Base-by-base conservation (phyloP, 1,139 yeast species). In the Sugiyamaella grinbergsii region DNA sequence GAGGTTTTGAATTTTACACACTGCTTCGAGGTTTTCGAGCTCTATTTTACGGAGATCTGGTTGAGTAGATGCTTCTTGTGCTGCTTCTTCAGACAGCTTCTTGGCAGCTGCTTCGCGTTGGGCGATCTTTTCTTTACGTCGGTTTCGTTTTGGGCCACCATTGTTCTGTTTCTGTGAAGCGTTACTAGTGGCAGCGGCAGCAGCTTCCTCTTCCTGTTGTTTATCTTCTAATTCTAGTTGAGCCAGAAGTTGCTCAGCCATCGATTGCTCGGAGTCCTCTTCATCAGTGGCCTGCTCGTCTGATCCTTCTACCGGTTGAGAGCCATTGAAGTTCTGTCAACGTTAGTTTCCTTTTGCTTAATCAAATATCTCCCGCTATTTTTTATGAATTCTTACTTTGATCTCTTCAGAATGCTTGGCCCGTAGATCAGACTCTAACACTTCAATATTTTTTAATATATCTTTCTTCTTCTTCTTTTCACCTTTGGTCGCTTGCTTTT, bases 71-170 rank as follows among this genome's bases (percentile, higher is more conserved):
- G 95, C 90, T 65, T 91, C 98, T 22, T 70, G 70, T 7, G 73
- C 73, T 0, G 98, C 97, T 59, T 87, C 84, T 31, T 76, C 79
- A 58, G 80, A 77, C 48, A 86, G 72, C 46, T 75, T 74, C 20
- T 81, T 82, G 15, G 82, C 75, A 47, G 85, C 88, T 1, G 85
- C 90, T 51, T 85, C 80, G 50, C 96, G 74, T 64, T 78, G 81
- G 0, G 91, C 94, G 28, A 89, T 67, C 58, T 88, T 76, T 62
- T 90, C 97, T 68, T 86, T 88, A 57, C 88, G 93, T 52, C 98
- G 77, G 66, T 91, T 93, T 43, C 93, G 74, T 64, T 76, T 80
- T 59, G 70, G 73, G 13, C 38, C n/a, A n/a, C n/a, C 38, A 10
- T 31, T 15, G 19, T 18, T 43, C 13, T 18, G 34, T 18, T 29